phyloP scores from a whole-genome alignment of 495 filamentous ascomycete species.

The Neurospora sp. region DNA sequence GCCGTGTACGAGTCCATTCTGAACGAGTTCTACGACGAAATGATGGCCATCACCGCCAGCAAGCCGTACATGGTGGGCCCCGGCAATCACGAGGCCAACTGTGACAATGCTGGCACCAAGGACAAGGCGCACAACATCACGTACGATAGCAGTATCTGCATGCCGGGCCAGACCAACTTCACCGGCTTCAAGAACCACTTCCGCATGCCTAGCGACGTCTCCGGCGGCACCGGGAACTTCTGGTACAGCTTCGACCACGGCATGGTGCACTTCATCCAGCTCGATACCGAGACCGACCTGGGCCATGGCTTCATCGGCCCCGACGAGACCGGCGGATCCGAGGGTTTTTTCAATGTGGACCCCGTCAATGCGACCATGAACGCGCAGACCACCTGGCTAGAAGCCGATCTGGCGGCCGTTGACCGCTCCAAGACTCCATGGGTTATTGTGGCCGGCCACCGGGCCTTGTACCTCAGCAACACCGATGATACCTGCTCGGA shows the following conservation, averaged over 20 bases:
- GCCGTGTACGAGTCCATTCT: constrained; percentile 42
- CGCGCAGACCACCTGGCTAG: constrained; percentile 37
- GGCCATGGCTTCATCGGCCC: constrained; percentile 29
- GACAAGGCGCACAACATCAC: not conserved
- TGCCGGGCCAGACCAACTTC: constrained; percentile 45
- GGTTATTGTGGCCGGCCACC: constrained; percentile 43
- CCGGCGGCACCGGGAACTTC: constrained; percentile 38
- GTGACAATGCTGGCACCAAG: constrained; percentile 21
- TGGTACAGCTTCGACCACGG: constrained; percentile 53
- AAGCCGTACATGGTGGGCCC: constrained; percentile 47
- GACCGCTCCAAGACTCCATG: constrained; percentile 44
- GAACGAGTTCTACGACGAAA: constrained; percentile 45
- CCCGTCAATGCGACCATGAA: constrained; percentile 42
- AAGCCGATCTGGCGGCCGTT: constrained; percentile 37
- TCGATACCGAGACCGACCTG: constrained; percentile 47
- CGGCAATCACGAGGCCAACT: constrained; percentile 41
- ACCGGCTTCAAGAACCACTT: constrained; percentile 43
- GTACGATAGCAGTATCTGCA: constrained; percentile 25
- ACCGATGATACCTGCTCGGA: constrained; percentile 19
- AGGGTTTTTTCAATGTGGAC: constrained; percentile 17
- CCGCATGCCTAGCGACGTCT: constrained; percentile 37
- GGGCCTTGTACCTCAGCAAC: constrained; percentile 38
- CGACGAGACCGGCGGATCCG: constrained; percentile 21
- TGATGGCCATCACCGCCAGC: constrained; percentile 31
- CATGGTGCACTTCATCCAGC: constrained; percentile 39